Base-by-base conservation (phyloP, 768 basidiomycete genomes). In the Porpolomopsis calyptriformis region DNA sequence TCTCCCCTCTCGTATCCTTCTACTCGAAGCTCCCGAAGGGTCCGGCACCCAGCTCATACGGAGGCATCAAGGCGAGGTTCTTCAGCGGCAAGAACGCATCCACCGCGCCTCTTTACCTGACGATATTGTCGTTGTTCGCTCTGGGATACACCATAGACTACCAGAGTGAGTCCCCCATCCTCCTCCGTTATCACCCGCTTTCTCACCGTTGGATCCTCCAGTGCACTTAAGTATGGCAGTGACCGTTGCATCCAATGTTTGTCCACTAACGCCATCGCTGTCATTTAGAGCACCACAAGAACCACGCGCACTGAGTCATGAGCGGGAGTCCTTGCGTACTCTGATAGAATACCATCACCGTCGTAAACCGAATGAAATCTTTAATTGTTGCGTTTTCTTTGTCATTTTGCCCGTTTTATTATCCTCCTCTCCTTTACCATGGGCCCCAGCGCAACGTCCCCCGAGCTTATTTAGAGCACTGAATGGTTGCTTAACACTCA, bases 11-110 rank as follows among this genome's bases (percentile, higher is more conserved):
- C 60, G 90, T 96, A 52, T 80, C 89, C 55, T 97, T 96, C 68
- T 98, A 98, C 73, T 91, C 87, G 49, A 92, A 89, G 67, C 78
- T 98, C 40, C 93, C 92, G 52, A 97, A 97, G 64, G 93, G 93
- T 38, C 70, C 78, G 31, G 77, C 80, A 31, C 71, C 85, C 16
- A 61, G 72, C 16, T 68, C 73, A 43, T 66, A 66, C 46, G 29
- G 43, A 7, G 87, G 90, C 18, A 69, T 94, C 57, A 85, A 86
- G 64, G 85, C 66, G 14, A 72, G 81, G 38, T 88, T 73, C 67
- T 91, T 92, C 65, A 78, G 73, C 53, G 92, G 89, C 52, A 78
- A 80, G 67, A 94, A 89, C 63, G 91, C 89, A 31, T 83, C 80
- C 1, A 82, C 76, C 19, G 71, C 68, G 37, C 85, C 86, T 18